Conservation (phyloP, 2,329 filamentous ascomycete species). For the Ophiocordyceps polyrhachis-furcata region DNA sequence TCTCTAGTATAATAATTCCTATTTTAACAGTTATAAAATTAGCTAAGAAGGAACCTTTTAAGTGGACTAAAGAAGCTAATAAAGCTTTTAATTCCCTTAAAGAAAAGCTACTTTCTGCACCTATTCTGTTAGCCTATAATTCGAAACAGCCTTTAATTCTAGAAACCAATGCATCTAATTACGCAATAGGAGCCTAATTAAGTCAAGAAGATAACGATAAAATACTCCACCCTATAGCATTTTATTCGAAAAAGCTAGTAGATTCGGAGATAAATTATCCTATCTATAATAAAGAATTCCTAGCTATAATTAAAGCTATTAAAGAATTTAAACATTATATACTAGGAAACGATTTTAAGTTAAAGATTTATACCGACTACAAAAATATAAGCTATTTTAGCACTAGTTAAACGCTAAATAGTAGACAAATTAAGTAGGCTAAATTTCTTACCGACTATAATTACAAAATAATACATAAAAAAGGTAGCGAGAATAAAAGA, state of each 20-base stretch:
- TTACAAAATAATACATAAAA: background rate
- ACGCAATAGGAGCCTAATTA: conserved; percentile 1
- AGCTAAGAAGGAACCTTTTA: background rate
- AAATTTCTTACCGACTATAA: background rate
- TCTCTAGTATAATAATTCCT: background rate
- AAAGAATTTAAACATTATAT: conserved; percentile 9
- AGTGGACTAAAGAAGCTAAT: background rate
- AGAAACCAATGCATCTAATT: background rate
- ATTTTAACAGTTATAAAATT: background rate
- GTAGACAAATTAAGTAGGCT: background rate
- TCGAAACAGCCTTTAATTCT: background rate
- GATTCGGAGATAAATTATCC: conserved; percentile 7
- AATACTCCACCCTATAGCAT: conserved; percentile 3
- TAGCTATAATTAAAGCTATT: conserved; percentile 7
- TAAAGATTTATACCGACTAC: conserved; percentile 7
- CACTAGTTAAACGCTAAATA: background rate
- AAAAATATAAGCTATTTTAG: conserved; percentile 5
- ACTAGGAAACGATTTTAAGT: conserved; percentile 3
- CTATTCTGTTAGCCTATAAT: background rate
- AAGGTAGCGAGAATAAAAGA: background rate
- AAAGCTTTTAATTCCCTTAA: background rate
- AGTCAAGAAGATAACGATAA: conserved; percentile 3
- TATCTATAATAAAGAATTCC: conserved; percentile 9
- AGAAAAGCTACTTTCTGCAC: too few relatives aligned
- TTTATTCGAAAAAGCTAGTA: conserved; percentile 4